These are phyloP conservation scores for Leccinum insigne DNA, from an alignment of 1,284 basidiomycete genomes.

Conservation along the genomic window DNA sequence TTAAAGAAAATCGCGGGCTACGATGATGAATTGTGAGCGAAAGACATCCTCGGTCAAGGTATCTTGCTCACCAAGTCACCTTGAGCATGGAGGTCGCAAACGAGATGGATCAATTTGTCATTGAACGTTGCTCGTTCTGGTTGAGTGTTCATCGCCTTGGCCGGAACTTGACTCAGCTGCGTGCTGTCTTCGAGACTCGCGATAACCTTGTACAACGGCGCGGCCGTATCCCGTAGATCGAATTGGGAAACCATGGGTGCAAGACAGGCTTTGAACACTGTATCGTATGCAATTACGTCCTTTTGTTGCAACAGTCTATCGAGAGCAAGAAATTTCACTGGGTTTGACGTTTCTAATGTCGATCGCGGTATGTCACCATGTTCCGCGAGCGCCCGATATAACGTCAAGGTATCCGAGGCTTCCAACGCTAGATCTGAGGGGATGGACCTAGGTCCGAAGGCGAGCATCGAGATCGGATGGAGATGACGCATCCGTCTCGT, in stretches of 20 bases:
- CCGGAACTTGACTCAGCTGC: conserved; percentile 24
- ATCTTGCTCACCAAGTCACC: conserved; percentile 49
- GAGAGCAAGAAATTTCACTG: conserved; percentile 45
- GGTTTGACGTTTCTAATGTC: conserved; percentile 40
- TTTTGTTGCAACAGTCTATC: conserved; percentile 48
- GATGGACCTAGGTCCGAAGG: conserved; percentile 47
- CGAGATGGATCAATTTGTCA: conserved; percentile 47
- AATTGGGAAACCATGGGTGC: conserved; percentile 38
- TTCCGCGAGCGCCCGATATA: conserved; percentile 46
- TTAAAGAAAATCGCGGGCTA: conserved; percentile 69
- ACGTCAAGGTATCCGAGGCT: conserved; percentile 50
- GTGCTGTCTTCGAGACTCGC: conserved; percentile 41
- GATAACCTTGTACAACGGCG: conserved; percentile 43
- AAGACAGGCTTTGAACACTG: conserved; percentile 46
- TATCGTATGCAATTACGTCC: conserved; percentile 61
- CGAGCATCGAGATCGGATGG: conserved; percentile 59
- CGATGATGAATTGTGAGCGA: conserved; percentile 4
- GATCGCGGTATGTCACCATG: conserved; percentile 26
- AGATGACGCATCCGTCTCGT: conserved; percentile 49
- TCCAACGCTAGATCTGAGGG: conserved; percentile 66
- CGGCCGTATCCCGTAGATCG: conserved; percentile 37
- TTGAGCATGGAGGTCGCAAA: conserved; percentile 53
- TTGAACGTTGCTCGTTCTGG: conserved; percentile 35
- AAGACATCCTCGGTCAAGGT: neutral
- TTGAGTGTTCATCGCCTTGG: conserved; percentile 30